phyloP scores from a whole-genome alignment of 768 basidiomycete genomes.

The Kwoniella newhampshirensis region DNA sequence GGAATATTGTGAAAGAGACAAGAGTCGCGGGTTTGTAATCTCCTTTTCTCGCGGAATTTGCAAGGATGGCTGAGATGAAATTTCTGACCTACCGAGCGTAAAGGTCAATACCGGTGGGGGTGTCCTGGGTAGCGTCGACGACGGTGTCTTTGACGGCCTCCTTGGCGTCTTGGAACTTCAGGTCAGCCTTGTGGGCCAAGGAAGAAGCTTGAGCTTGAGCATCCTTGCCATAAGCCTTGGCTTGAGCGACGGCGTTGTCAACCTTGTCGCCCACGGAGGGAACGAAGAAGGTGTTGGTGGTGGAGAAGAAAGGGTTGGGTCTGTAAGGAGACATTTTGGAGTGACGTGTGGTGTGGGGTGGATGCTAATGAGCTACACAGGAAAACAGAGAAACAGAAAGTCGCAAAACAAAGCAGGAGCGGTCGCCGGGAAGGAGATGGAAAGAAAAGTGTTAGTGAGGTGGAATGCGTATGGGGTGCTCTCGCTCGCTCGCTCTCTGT shows the following conservation, averaged over 20 bases:
- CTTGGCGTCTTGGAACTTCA: conserved; percentile 48
- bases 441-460: neutral
- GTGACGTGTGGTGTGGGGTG: neutral
- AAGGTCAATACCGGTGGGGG: conserved; percentile 51
- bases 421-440: neutral
- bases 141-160: conserved; percentile 43
- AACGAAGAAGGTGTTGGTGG: conserved; percentile 46
- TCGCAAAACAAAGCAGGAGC: neutral
- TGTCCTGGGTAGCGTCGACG: conserved; percentile 17
- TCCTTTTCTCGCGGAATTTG: no score
- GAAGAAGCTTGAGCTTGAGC: conserved; percentile 30
- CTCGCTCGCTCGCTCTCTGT: no score
- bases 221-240: conserved; percentile 40
- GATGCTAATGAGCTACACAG: neutral
- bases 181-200: conserved; percentile 39
- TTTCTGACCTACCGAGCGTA: conserved; percentile 44
- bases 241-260: conserved; percentile 48
- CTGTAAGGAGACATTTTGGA: conserved; percentile 35
- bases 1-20: neutral
- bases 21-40: neutral
- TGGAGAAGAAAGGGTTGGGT: conserved; percentile 53
- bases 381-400: neutral
- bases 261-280: conserved; percentile 53
- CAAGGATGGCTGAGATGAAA: no score
- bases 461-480: no score